Base-by-base conservation (phyloP, 805 yeast genomes). In the Wickerhamiella siamensis region DNA sequence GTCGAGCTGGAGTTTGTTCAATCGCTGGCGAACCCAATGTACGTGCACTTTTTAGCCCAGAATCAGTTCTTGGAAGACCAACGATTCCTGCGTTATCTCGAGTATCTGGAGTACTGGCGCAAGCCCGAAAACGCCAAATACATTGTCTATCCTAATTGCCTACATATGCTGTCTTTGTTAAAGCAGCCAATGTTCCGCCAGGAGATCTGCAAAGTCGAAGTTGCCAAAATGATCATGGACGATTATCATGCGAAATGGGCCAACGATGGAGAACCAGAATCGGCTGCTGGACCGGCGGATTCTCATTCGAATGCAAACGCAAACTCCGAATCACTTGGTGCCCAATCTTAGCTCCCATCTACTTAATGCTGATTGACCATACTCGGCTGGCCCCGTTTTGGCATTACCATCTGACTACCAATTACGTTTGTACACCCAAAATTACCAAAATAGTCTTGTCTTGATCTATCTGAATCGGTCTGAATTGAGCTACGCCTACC, bases 1-100 rank as follows among this genome's bases (percentile, higher is more conserved):
- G 74, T 83, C 18, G 94, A 83, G 51, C 67, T 83, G n/a, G 96
- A 81, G 72, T 88, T 88, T 61, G 93, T 88, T 3, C 97, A 88
- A 61, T 79, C 94, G 14, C 67, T 88, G 27, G 83, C 95, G 2
- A 91, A 88, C 59, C 76, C 88, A 36, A 94, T 80, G 58, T 88
- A 87, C 56, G 69, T 88, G 43, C 78, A 83, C 49, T 86, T 75
- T 53, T 66, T 88, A 20, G 95, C 95, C 2, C 95, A 87, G 59
- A 81, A 77, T 50, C 77, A 77, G 43, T 77, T 77, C 54, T 65
- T 87, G 10, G 78, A 79, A 51, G 79, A 81, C 52, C 75, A 71
- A 22, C 70, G 71, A 40, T 87, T 88, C 51, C 64, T 84, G 26
- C 73, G 75, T 45, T 88, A 88, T 55, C 63, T 88, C 46, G 69